Percentiles rank a stretch among this genome's conserved stretches.
phyloP scores from a whole-genome alignment of 495 filamentous ascomycete species.

The Xylaria palmicola region DNA sequence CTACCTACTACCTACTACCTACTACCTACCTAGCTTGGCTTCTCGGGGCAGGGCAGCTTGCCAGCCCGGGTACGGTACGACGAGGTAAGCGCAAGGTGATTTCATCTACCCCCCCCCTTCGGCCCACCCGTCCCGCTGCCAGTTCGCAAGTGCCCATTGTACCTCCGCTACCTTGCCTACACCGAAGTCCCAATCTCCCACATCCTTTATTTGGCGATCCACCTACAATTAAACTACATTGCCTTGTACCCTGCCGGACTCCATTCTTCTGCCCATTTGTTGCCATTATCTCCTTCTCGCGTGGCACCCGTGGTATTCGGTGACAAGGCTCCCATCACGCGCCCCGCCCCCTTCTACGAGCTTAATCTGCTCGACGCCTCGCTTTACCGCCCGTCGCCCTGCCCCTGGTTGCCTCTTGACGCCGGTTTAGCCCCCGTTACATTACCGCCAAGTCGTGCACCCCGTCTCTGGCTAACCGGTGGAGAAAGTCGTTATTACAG shows the following conservation, averaged over 20 bases:
- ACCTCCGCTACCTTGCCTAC: too few species aligned
- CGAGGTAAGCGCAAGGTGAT: not conserved
- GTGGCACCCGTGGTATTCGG: not conserved
- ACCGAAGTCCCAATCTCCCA: not conserved
- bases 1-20: not conserved
- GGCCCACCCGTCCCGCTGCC: constrained; percentile 10
- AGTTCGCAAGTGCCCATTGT: not conserved
- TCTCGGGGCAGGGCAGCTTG: not conserved
- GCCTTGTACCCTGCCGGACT: not conserved
- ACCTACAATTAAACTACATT: not conserved
- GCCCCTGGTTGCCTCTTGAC: constrained; percentile 4
- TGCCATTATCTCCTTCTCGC: not conserved
- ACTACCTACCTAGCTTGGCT: not conserved
- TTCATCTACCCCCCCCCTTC: not conserved
- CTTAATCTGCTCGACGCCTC: constrained; percentile 5
- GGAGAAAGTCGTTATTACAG: constrained; percentile 12
- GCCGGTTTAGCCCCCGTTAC: not conserved
- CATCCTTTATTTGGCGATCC: not conserved
- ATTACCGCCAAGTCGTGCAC: constrained; percentile 1
- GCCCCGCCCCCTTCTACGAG: not conserved
- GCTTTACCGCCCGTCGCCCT: constrained; percentile 5
- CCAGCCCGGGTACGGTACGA: not conserved
- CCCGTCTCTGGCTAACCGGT: not conserved
- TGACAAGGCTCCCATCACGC: not conserved
- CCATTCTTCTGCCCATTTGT: not conserved